Percentiles rank a stretch among this genome's conserved stretches.
Evolutionary conservation across 192 early-diverging fungal genomes (phyloP).

Genomic region (Dimargaris cristalligena): DNA sequence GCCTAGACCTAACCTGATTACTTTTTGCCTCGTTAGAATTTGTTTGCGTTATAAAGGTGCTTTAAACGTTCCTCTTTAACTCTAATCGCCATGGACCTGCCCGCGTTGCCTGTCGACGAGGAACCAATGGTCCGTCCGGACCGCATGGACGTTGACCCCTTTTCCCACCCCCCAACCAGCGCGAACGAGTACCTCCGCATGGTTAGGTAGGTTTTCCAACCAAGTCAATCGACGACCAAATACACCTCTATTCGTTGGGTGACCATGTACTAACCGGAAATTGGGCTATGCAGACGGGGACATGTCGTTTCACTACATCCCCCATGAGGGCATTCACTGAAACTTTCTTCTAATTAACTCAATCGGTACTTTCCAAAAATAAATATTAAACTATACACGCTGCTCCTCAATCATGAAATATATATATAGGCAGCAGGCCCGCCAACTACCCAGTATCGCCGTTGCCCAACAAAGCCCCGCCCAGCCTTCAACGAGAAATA

Average conservation of each 20-base stretch:
- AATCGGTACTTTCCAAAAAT: neutral
- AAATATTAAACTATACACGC: no score
- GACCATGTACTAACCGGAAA: neutral
- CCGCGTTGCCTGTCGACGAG: no score
- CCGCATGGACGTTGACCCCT: no score
- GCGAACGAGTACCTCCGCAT: neutral
- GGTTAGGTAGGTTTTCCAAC: neutral
- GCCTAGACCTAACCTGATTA: no score
- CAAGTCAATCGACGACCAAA: neutral
- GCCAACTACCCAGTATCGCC: neutral
- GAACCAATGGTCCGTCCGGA: no score
- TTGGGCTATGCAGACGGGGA: neutral
- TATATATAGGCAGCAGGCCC: neutral
- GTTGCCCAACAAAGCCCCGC: neutral
- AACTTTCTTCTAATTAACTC: neutral
- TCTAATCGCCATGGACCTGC: no score
- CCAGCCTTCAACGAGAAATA: neutral
- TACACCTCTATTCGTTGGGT: no score
- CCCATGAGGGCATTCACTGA: neutral
- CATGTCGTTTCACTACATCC: neutral
- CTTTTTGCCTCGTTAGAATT: no score
- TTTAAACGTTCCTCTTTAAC: no score
- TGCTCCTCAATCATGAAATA: no score
- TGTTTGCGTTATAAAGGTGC: no score
- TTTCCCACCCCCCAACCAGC: neutral